Base-by-base conservation (phyloP, 371 early-diverging fungal genomes). In the Apophysomyces variabilis region DNA sequence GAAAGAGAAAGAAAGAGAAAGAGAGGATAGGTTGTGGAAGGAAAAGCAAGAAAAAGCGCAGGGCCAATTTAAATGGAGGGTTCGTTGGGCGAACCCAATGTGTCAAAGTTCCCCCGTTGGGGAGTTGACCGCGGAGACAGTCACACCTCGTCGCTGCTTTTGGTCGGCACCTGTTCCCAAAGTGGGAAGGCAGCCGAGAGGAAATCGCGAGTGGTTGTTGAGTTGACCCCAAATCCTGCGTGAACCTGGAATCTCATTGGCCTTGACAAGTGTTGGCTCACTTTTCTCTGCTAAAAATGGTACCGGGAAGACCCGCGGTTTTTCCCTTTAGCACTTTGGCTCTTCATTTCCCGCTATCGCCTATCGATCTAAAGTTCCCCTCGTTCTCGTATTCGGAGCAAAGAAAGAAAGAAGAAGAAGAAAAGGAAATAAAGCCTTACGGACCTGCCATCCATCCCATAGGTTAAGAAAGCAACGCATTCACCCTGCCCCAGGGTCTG, bases 131-230 rank as follows among this genome's bases (percentile, higher is more conserved):
- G 54, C 54, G 54, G 54, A 7, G 7, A 21, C 54, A 50, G 54
- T 50, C 54, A 50, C 54, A 32, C 0, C 1, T 21, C 21, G 21
- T 41, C 41, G 21, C 54, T 4, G 8, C 21, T 50, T 8, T 50
- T 5, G 5, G 21, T 11, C 54, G 54, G 54, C 54, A 50, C 54
- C 16, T 16, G 54, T 50, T 50, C 54, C 54, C 54, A 50, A 50
- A 50, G 54, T 21, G 54, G 54, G 54, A 50, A 50, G 54, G 54
- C 54, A 50, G 54, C 54, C 54, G 54, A 50, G 21, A 21, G 18
- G 21, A 26, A 50, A 50, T 50, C 54, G 16, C 21, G 9, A 9
- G 54, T 50, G 54, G 9, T 50, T 50, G 54, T 50, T 50, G 54
- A 50, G 54, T 50, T 50, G 21, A 18, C 54, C 54, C 54, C 54